phyloP scores from a whole-genome alignment of 352 stramenopile species.

The Globisporangium polare region DNA sequence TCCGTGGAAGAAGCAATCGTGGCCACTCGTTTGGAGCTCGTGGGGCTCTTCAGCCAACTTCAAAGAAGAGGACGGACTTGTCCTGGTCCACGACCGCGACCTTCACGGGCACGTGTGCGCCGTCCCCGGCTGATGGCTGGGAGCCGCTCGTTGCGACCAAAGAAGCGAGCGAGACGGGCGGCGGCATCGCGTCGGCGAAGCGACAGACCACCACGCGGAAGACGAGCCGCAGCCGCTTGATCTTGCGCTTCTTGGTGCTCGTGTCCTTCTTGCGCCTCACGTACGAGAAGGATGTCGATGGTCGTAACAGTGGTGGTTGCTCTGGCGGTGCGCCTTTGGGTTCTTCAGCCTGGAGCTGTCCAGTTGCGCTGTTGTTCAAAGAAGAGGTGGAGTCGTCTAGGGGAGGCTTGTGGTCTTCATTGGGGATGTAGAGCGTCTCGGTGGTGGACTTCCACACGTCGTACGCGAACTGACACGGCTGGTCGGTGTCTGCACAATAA shows the following conservation, averaged over 20 bases:
- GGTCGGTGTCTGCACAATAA: constrained; percentile 1
- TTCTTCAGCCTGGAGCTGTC: not conserved
- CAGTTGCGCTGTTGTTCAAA: not conserved
- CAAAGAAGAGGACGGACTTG: constrained; percentile 58
- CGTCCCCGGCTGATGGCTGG: not conserved
- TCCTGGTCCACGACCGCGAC: constrained; percentile 56
- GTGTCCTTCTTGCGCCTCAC: constrained; percentile 14
- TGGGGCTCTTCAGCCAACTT: constrained; percentile 22
- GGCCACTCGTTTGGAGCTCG: constrained; percentile 11
- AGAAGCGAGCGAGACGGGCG: constrained; percentile 17
- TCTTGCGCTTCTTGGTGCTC: constrained; percentile 29
- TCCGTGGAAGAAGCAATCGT: constrained; percentile 5
- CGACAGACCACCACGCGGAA: constrained; percentile 55
- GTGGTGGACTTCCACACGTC: constrained; percentile 55
- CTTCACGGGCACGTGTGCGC: constrained; percentile 39
- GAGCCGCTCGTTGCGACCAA: constrained; percentile 2
- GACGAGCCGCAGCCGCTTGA: constrained; percentile 42
- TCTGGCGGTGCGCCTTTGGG: not conserved
- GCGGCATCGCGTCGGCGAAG: constrained; percentile 36
- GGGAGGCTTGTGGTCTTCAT: not conserved
- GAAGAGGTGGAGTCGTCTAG: not conserved
- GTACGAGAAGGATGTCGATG: not conserved
- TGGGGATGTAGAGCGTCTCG: constrained; percentile 20
- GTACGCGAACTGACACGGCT: constrained; percentile 30
- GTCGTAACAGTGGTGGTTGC: not conserved